phyloP scores from a whole-genome alignment of 116 monocot species.

The Iris pallida region DNA sequence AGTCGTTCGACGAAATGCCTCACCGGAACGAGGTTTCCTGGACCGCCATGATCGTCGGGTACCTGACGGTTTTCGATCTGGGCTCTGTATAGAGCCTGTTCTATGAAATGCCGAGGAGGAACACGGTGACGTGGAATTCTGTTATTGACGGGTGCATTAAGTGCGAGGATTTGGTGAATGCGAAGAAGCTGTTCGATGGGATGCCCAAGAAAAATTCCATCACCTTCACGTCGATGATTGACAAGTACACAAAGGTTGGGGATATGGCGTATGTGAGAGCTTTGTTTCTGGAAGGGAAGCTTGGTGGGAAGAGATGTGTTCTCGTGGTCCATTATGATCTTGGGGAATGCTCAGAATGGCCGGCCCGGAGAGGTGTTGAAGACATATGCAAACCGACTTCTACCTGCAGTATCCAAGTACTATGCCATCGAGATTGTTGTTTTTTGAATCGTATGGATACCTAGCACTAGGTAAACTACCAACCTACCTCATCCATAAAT shows the following conservation, averaged over 20 bases:
- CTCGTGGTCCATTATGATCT: conserved; percentile 66
- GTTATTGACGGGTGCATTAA: conserved; percentile 65
- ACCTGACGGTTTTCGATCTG: conserved; percentile 26
- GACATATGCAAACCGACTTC: no score
- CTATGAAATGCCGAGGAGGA: conserved; percentile 45
- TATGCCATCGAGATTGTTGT: no score
- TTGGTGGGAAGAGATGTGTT: conserved; percentile 43
- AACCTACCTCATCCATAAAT: no score
- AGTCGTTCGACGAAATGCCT: conserved; percentile 32
- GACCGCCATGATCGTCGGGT: conserved; percentile 39
- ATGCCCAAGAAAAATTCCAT: conserved; percentile 51
- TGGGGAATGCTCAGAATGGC: conserved; percentile 59
- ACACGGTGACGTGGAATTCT: conserved; percentile 43
- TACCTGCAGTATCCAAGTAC: no score
- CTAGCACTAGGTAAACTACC: no score
- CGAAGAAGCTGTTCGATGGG: conserved; percentile 45
- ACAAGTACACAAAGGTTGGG: conserved; percentile 60
- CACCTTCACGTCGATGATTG: conserved; percentile 43
- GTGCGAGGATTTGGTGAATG: conserved; percentile 30
- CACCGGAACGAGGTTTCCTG: conserved; percentile 39
- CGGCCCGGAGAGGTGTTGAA: conserved; percentile 40
- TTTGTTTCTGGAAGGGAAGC: conserved; percentile 35
- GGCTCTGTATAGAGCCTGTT: conserved; percentile 28
- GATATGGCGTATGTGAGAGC: conserved; percentile 47
- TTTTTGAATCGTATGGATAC: no score